These are phyloP conservation scores for Pichia deserticola DNA, from an alignment of 805 yeast genomes.

Conservation along the genomic window DNA sequence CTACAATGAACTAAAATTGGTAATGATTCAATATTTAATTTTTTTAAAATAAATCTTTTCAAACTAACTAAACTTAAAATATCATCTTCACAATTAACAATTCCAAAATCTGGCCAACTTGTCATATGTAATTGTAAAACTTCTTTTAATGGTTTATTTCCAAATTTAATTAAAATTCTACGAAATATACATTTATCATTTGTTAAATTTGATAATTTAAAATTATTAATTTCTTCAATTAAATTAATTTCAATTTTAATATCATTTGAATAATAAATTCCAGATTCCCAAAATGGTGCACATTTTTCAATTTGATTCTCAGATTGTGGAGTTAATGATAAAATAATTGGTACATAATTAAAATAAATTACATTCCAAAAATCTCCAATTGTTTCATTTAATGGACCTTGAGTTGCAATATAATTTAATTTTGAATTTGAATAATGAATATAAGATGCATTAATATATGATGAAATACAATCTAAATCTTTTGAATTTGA, in stretches of 20 bases:
- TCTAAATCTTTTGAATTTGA: slow-evolving; percentile 17
- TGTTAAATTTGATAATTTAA: slow-evolving; percentile 20
- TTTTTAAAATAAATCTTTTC: slow-evolving; percentile 20
- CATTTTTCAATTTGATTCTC: slow-evolving; percentile 82
- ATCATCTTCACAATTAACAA: slow-evolving; percentile 48
- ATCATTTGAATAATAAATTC: slow-evolving; percentile 34
- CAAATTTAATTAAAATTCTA: slow-evolving; percentile 35
- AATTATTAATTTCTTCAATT: slow-evolving; percentile 20
- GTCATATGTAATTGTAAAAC: slow-evolving; percentile 69
- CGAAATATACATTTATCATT: slow-evolving; percentile 30
- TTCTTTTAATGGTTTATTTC: slow-evolving; percentile 30
- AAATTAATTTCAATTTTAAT: slow-evolving; percentile 19
- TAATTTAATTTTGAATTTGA: slow-evolving; percentile 37
- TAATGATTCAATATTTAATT: slow-evolving; percentile 7
- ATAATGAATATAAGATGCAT: slow-evolving; percentile 68
- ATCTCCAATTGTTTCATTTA: slow-evolving; percentile 63
- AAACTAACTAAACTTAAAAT: slow-evolving; percentile 46
- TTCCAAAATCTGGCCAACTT: slow-evolving; percentile 81
- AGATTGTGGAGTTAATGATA: slow-evolving; percentile 66
- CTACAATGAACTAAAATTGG: slow-evolving; percentile 85
- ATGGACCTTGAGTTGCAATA: slow-evolving; percentile 90
- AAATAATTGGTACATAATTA: slow-evolving; percentile 54
- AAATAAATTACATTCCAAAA: slow-evolving; percentile 76
- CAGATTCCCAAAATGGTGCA: slow-evolving; percentile 70
- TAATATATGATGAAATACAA: slow-evolving; percentile 56